Percentiles rank a stretch among this genome's conserved stretches.
Conservation (phyloP, 164 flowering plant species). For the Magnolia sinica region DNA sequence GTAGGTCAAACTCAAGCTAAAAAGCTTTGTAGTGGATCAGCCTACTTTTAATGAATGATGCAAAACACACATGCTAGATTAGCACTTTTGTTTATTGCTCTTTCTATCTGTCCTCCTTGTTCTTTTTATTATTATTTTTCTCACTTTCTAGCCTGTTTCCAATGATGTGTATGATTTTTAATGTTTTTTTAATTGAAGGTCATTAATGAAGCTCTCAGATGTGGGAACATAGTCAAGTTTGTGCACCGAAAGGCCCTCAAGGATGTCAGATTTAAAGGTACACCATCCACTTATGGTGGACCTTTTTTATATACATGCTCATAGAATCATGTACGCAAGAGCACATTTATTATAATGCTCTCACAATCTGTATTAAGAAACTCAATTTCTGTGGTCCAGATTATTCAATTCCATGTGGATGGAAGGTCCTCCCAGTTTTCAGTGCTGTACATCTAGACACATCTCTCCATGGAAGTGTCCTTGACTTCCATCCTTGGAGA, state of each 20-base stretch:
- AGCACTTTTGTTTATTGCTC: background rate
- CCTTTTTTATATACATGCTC: background rate
- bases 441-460: slow-evolving; percentile 70
- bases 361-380: background rate
- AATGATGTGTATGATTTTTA: slow-evolving; percentile 10
- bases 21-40: no score
- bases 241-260: slow-evolving; percentile 73
- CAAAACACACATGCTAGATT: no score
- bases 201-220: slow-evolving; percentile 63
- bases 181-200: slow-evolving; percentile 33
- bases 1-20: no score
- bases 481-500: slow-evolving; percentile 64
- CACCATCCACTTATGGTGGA: background rate
- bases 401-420: slow-evolving; percentile 59
- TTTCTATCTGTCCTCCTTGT: background rate
- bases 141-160: slow-evolving; percentile 8
- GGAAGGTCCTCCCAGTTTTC: slow-evolving; percentile 79
- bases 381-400: slow-evolving; percentile 27
- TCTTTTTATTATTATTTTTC: background rate
- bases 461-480: slow-evolving; percentile 44
- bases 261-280: slow-evolving; percentile 66
- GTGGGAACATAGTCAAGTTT: slow-evolving; percentile 66
- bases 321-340: slow-evolving; percentile 25
- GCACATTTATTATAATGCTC: slow-evolving; percentile 5
- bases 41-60: no score